Base-by-base conservation (phyloP, 108 stramenopile genomes). In the Craspedostauros australis region DNA sequence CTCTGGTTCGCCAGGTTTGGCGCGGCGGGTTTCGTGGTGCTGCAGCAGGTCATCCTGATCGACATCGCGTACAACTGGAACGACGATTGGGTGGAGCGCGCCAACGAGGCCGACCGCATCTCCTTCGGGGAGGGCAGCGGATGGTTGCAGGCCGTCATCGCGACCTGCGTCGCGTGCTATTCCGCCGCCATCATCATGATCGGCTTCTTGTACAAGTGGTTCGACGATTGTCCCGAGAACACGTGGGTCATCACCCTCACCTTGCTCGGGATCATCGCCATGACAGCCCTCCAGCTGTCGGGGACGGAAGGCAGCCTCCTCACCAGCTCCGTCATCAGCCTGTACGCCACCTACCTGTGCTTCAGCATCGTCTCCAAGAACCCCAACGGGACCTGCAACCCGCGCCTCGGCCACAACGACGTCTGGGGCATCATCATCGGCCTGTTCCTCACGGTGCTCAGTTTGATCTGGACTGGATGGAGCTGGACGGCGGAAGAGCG, bases 11-110 rank as follows among this genome's bases (percentile, higher is more conserved):
- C 75, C 22, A 79, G 91, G 4, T 50, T 83, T 7, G 80, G 82
- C 6, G 84, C 84, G 1, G 59, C 55, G 30, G 24, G 83, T 23
- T 92, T 88, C 60, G 50, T 83, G 6, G 61, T 92, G 7, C 33
- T 88, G 15, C 86, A 88, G 39, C 86, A 88, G 69, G 56, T 92
- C 16, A 86, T 92, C 56, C 64, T 92, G 11, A 77, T 92, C 58
- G 91, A 93, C 60, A 33, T 93, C 12, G 91, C 91, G 8, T 93
- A 88, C 54, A 82, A 86, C 52, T 84, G 79, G 80, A 93, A 93
- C 54, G 91, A 93, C 30, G 54, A 61, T 31, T 86, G 82, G 82
- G 86, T 93, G 15, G 80, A 82, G 30, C 73, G 69, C 37, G 79
- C 91, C 2, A 75, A 88, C 66, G 56, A 77, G 39, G 60, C 68